These are phyloP conservation scores for Mucor lusitanicus DNA, from an alignment of 371 early-diverging fungal genomes.

Conservation along the genomic window DNA sequence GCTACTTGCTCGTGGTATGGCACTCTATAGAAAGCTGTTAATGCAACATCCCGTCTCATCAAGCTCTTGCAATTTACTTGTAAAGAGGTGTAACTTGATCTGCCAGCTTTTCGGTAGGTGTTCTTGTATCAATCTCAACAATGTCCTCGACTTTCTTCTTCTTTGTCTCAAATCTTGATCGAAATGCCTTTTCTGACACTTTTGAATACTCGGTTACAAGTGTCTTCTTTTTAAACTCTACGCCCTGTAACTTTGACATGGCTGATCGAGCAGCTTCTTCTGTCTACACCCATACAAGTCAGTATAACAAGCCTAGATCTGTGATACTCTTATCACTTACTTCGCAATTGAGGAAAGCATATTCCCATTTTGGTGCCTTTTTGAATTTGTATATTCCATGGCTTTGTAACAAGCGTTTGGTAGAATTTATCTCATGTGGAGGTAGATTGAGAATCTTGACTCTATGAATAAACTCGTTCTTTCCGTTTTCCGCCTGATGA, in stretches of 20 bases:
- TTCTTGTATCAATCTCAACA: conserved; percentile 42
- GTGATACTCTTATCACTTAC: not conserved
- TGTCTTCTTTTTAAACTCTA: conserved; percentile 12
- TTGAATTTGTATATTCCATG: conserved; percentile 11
- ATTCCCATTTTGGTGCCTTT: conserved; percentile 29
- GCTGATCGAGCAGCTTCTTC: conserved; percentile 12
- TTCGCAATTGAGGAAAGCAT: conserved; percentile 24
- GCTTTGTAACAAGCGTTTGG: conserved; percentile 15
- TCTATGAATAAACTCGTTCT: conserved; percentile 14
- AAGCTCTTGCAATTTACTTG: not conserved
- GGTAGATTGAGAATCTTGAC: conserved; percentile 24
- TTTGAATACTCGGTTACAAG: conserved; percentile 11
- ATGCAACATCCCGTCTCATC: not conserved
- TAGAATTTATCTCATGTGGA: conserved; percentile 6
- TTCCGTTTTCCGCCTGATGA: not conserved
- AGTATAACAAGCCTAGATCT: not conserved
- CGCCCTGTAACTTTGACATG: conserved; percentile 10
- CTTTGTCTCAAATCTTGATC: conserved; percentile 9
- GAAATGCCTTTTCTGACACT: conserved; percentile 8
- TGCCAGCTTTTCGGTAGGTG: conserved; percentile 63
- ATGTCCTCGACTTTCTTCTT: not conserved
- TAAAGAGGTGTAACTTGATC: conserved; percentile 73
- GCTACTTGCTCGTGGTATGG: conserved; percentile 33
- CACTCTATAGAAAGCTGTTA: conserved; percentile 8
- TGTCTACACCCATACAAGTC: not conserved